Base-by-base conservation (phyloP, 1,139 yeast genomes). In the Pneumocystis sp. region DNA sequence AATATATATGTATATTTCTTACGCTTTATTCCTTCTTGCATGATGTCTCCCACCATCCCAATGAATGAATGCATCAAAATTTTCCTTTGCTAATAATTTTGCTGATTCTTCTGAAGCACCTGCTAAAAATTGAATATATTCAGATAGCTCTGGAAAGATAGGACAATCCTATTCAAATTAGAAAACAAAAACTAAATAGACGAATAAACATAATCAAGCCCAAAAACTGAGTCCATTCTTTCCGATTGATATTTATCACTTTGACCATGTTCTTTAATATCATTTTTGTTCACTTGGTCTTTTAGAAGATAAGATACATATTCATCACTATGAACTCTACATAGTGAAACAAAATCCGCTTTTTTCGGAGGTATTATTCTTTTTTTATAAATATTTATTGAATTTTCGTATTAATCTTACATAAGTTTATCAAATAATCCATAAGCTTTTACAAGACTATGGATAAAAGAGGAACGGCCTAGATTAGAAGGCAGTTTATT, bases 1-100 rank as follows among this genome's bases (percentile, higher is more conserved):
- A 59, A 21, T 12, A 7, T 21, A 59, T 59, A 29, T 39, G 12
- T 21, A 7, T 39, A 59, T 10, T 25, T 59, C 6, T 59, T 59
- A 59, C 0, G 89, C 87, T 59, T 72, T 76, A 0, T 79, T 72
- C 69, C 81, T 81, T 59, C 75, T 76, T 6, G 86, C 85, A 73
- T 87, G 95, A 71, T 87, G 95, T 63, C 95, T 74, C 0, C 95
- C 95, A 1, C 95, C 95, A 70, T 83, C 83, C 91, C 91, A 87
- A 71, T 86, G 86, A 61, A 87, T 78, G 0, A 81, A 85, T 4
- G 74, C 71, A 17, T 42, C 35, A 1, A 56, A 40, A 1, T 56
- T 59, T 29, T 63, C 63, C 7, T 68, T 66, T 17, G 65, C 63
- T 1, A 72, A 67, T 4, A 78, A 72, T 64, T 72, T 75, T 19